Evolutionary conservation across 345 rosid species (phyloP).

Genomic region (Cardamine occulta): DNA sequence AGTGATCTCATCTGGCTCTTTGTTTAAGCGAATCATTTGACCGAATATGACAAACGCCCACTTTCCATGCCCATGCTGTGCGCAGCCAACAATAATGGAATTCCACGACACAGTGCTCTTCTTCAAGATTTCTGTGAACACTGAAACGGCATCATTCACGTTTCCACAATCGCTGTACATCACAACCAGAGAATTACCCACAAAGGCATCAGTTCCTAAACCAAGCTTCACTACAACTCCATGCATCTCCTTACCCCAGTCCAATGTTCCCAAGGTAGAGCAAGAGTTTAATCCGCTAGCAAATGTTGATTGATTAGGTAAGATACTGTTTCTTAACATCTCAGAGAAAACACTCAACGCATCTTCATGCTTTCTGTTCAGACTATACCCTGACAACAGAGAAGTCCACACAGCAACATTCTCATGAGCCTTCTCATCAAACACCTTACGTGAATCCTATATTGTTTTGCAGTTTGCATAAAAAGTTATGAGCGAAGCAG

Average conservation of each 20-base stretch:
- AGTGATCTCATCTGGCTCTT: conserved; percentile 71
- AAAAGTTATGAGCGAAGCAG: conserved; percentile 66
- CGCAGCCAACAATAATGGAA: conserved; percentile 63
- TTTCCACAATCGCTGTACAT: conserved; percentile 66
- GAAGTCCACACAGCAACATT: conserved; percentile 77
- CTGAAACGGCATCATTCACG: conserved; percentile 49
- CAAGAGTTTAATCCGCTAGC: conserved; percentile 70
- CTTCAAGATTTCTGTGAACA: conserved; percentile 48
- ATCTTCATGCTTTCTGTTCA: conserved; percentile 55
- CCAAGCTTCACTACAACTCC: conserved; percentile 56
- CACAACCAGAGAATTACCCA: conserved; percentile 68
- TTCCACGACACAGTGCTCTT: conserved; percentile 76
- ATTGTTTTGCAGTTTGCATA: conserved; percentile 63
- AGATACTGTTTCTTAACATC: conserved; percentile 54
- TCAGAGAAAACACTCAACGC: conserved; percentile 56
- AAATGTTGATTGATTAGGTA: conserved; percentile 79
- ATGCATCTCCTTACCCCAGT: conserved; percentile 71
- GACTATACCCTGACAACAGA: conserved; percentile 60
- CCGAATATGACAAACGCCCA: conserved; percentile 56
- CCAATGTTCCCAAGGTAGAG: conserved; percentile 62
- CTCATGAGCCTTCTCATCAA: conserved; percentile 47
- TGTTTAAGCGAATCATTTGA: conserved; percentile 60
- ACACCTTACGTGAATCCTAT: conserved; percentile 50
- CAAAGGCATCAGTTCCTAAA: conserved; percentile 57
- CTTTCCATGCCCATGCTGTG: conserved; percentile 68